These are phyloP conservation scores for Symbiodinium pilosum DNA, from an alignment of 73 alveolate species.

Conservation along the genomic window DNA sequence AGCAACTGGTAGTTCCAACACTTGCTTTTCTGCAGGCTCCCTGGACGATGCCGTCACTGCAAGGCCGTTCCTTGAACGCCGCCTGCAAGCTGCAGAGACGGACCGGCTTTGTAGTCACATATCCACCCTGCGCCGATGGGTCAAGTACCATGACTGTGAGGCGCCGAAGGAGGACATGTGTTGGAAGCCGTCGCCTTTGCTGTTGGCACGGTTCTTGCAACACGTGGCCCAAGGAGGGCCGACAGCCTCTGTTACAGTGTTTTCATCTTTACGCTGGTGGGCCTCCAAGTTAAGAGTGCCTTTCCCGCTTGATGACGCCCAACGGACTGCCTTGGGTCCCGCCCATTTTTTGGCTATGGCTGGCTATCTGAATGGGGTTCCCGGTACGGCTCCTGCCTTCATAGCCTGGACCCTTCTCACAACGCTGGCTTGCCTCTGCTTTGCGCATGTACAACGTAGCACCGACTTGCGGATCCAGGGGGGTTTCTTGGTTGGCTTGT, in stretches of 20 bases:
- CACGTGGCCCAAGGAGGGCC: not conserved
- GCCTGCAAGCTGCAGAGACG: too few relatives aligned
- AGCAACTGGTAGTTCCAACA: too few relatives aligned
- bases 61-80: too few relatives aligned
- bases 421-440: not conserved
- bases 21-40: too few relatives aligned
- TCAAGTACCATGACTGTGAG: not conserved
- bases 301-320: not conserved
- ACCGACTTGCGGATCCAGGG: not conserved
- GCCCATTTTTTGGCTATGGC: not conserved
- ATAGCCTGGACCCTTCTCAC: not conserved
- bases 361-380: not conserved
- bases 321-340: not conserved
- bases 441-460: not conserved
- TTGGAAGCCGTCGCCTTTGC: not conserved
- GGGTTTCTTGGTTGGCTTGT: not conserved
- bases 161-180: not conserved
- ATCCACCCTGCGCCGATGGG: not conserved
- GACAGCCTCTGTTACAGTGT: not conserved
- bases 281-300: not conserved
- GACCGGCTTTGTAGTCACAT: not conserved
- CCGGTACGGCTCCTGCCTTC: not conserved
- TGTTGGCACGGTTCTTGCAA: not conserved
- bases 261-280: not conserved
- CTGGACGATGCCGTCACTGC: too few relatives aligned